Evolutionary conservation across 805 yeast genomes (phyloP).

Genomic region (Candida ulmi): DNA sequence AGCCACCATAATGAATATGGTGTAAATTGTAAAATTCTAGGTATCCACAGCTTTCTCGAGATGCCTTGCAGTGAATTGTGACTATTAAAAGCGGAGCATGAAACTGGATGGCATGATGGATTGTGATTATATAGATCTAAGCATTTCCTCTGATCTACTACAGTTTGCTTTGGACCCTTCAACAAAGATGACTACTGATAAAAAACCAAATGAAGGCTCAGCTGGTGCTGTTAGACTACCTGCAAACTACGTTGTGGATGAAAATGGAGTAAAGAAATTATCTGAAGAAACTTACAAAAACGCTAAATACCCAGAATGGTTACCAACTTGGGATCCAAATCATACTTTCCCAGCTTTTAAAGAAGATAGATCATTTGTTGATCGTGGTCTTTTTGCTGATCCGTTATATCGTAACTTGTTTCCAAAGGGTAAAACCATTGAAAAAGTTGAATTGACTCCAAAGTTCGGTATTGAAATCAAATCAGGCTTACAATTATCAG

Average conservation of each 20-base stretch:
- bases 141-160: too few species aligned
- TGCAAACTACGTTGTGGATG: neutral
- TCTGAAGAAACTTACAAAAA: neutral
- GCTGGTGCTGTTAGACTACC: neutral
- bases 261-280: neutral
- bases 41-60: too few species aligned
- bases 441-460: slow-evolving; percentile 34
- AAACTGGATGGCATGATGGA: too few species aligned
- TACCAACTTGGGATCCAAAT: slow-evolving; percentile 1
- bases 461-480: slow-evolving; percentile 60
- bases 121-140: too few species aligned
- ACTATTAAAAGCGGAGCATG: too few species aligned
- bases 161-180: too few species aligned
- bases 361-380: neutral
- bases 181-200: neutral
- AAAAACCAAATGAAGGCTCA: neutral
- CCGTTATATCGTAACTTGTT: neutral
- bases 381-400: neutral
- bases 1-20: neutral
- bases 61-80: too few species aligned
- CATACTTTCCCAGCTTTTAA: neutral
- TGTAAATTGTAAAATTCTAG: too few species aligned
- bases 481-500: slow-evolving; percentile 52
- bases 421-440: slow-evolving; percentile 1
- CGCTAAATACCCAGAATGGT: slow-evolving; percentile 1